Evolutionary conservation across 768 basidiomycete genomes (phyloP).

Genomic region (Pleurotus tuber-regium): DNA sequence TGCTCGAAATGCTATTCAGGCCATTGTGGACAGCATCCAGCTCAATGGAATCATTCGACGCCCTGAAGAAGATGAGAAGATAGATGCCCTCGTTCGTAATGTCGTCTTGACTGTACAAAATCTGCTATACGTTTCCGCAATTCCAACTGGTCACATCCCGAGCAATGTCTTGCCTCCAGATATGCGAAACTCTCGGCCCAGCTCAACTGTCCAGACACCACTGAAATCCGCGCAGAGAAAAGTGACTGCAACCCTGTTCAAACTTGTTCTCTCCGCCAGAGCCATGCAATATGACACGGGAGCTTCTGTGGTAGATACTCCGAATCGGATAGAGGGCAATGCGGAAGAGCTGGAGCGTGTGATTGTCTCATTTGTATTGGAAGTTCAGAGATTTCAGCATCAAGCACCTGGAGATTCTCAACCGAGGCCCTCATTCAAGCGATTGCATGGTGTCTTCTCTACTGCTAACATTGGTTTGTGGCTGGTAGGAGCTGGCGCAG

Average conservation of each 20-base stretch:
- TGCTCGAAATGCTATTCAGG: slow-evolving; percentile 57
- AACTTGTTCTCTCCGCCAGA: slow-evolving; percentile 87
- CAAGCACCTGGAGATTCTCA: slow-evolving; percentile 27
- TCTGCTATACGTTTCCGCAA: slow-evolving; percentile 66
- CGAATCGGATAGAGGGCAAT: slow-evolving; percentile 70
- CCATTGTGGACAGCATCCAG: slow-evolving; percentile 61
- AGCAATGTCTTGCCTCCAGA: slow-evolving; percentile 49
- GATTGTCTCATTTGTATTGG: slow-evolving; percentile 62
- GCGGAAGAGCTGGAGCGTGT: slow-evolving; percentile 76
- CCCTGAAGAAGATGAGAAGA: slow-evolving; percentile 51
- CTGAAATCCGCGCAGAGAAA: slow-evolving; percentile 82
- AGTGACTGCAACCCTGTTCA: slow-evolving; percentile 85
- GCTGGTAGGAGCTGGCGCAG: slow-evolving; percentile 77
- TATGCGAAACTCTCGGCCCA: slow-evolving; percentile 40
- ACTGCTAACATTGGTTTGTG: slow-evolving; percentile 69
- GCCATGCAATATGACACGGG: slow-evolving; percentile 83
- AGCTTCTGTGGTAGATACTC: slow-evolving; percentile 56
- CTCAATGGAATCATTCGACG: slow-evolving; percentile 40
- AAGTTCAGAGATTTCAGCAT: slow-evolving; percentile 62
- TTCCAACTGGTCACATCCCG: slow-evolving; percentile 61
- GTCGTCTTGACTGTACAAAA: slow-evolving; percentile 76
- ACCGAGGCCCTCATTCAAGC: slow-evolving; percentile 33
- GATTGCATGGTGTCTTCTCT: slow-evolving; percentile 59
- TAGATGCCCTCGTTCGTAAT: slow-evolving; percentile 60
- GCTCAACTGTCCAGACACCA: slow-evolving; percentile 48